Conservation (phyloP, 306 rosid species). For the Dryas alaskensis region DNA sequence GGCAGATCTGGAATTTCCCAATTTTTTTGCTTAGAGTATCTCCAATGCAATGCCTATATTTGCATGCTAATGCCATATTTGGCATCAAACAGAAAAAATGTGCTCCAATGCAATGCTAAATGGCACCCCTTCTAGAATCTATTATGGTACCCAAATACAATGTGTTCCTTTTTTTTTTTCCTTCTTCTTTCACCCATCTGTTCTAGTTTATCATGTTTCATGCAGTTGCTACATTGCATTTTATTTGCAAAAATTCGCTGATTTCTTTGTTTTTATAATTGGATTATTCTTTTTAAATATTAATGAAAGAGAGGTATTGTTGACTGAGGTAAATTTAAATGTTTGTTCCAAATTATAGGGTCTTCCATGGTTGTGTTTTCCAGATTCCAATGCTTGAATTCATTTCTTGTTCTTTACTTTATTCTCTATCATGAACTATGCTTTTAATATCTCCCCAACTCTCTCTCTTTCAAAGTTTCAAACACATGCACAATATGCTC, state of each 20-base stretch:
- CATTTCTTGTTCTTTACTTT: constrained; percentile 1
- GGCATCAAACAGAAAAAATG: not conserved
- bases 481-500: not conserved
- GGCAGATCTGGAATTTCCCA: not conserved
- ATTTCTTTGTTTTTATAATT: not conserved
- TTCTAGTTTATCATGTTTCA: not conserved
- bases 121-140: not conserved
- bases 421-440: not conserved
- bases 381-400: not conserved
- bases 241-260: not conserved
- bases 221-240: not conserved
- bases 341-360: too few species aligned
- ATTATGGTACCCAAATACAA: not conserved
- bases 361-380: not conserved
- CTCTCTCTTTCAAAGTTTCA: not conserved
- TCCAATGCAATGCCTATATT: not conserved
- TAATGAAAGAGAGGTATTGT: not conserved
- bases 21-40: not conserved
- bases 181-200: not conserved
- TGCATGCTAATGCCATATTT: not conserved
- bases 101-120: not conserved
- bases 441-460: not conserved
- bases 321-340: not conserved
- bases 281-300: too few species aligned
- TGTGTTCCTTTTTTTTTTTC: not conserved